These are phyloP conservation scores for Xylaria acuta DNA, from an alignment of 495 filamentous ascomycete genomes.

Conservation along the genomic window DNA sequence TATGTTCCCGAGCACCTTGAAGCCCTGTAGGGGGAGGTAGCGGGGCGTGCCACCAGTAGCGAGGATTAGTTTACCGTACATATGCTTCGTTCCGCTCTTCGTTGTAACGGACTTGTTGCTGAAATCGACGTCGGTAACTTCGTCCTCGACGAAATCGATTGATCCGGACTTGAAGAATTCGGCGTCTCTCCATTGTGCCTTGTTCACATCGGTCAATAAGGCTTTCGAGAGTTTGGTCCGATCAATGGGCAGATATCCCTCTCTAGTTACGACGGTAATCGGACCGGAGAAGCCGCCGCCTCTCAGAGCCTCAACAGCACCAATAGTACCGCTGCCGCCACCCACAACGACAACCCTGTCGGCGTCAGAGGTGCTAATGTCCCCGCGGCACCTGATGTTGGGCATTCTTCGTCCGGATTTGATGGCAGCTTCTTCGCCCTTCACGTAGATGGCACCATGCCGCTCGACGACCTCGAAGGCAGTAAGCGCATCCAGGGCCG, in stretches of 20 bases:
- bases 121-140: conserved; percentile 82
- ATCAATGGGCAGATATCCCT: conserved; percentile 87
- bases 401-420: conserved; percentile 75
- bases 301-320: conserved; percentile 79
- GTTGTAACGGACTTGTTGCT: conserved; percentile 71
- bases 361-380: conserved; percentile 54
- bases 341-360: conserved; percentile 88
- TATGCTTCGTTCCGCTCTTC: conserved; percentile 68
- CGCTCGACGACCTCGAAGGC: conserved; percentile 82
- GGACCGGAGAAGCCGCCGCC: conserved; percentile 79
- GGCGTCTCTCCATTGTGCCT: conserved; percentile 73
- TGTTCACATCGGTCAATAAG: conserved; percentile 78
- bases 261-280: conserved; percentile 84
- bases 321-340: conserved; percentile 84
- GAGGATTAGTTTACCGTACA: conserved; percentile 88
- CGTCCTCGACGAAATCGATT: conserved; percentile 76
- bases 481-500: conserved; percentile 80
- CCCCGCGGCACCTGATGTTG: conserved; percentile 68
- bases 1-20: conserved; percentile 85
- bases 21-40: conserved; percentile 79
- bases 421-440: conserved; percentile 78
- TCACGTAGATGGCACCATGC: conserved; percentile 83
- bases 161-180: conserved; percentile 79
- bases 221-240: conserved; percentile 96
- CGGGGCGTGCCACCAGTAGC: conserved; percentile 84